Percentiles rank a stretch among this genome's conserved stretches.
phyloP scores from a whole-genome alignment of 2,329 filamentous ascomycete species.

The Sphaceloma murrayae region DNA sequence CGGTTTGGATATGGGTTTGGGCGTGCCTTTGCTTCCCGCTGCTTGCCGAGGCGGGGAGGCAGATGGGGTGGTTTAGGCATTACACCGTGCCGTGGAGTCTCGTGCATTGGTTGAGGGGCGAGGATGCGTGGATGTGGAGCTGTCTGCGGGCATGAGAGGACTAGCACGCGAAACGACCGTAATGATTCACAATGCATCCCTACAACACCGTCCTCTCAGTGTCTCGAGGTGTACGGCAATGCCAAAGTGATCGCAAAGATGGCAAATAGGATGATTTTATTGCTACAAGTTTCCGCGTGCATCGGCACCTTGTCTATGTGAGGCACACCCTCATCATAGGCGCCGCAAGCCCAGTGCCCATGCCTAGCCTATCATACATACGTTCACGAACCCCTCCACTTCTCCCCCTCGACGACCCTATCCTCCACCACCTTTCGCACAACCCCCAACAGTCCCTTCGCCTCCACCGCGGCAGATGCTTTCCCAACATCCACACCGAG shows the following conservation, averaged over 20 bases:
- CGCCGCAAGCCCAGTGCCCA: too few species aligned
- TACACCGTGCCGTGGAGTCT: slow-evolving; percentile 16
- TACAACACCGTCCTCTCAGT: too few species aligned
- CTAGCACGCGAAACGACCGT: too few species aligned
- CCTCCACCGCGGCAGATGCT: too few species aligned
- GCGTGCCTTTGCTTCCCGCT: slow-evolving; percentile 22
- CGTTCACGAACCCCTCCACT: slow-evolving; percentile 17
- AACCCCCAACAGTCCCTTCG: slow-evolving; percentile 4
- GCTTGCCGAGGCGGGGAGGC: slow-evolving; percentile 21
- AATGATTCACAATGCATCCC: too few species aligned
- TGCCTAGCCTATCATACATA: too few species aligned
- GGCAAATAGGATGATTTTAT: too few species aligned
- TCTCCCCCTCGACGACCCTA: slow-evolving; percentile 16
- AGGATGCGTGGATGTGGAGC: not conserved
- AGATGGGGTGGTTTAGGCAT: slow-evolving; percentile 24
- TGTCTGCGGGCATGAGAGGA: not conserved
- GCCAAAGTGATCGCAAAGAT: too few species aligned
- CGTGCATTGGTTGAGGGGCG: slow-evolving; percentile 18
- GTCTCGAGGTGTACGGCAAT: too few species aligned
- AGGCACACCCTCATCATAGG: too few species aligned
- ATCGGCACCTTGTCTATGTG: too few species aligned
- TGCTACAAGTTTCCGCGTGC: too few species aligned
- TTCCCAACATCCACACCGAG: not conserved
- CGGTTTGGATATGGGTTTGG: slow-evolving; percentile 22
- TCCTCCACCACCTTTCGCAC: slow-evolving; percentile 17